Percentiles rank a stretch among this genome's conserved stretches.
Evolutionary conservation across 2,329 filamentous ascomycete species (phyloP).

Genomic region (Gremmenia infestans): DNA sequence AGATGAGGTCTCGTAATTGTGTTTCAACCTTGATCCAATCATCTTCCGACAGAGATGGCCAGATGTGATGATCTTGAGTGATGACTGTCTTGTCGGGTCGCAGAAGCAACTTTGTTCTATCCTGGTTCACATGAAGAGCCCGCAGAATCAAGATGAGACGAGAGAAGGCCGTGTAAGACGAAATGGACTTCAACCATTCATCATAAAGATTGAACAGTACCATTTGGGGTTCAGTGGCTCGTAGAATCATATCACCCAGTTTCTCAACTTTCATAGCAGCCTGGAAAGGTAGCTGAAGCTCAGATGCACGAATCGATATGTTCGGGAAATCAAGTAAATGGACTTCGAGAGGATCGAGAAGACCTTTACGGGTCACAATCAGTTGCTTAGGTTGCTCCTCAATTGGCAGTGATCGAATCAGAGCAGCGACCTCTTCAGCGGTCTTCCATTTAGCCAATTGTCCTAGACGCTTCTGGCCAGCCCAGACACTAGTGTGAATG

Average conservation of each 20-base stretch:
- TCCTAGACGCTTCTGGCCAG: constrained; percentile 96
- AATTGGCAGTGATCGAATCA: constrained; percentile 91
- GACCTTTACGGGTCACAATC: constrained; percentile 95
- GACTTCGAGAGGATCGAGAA: constrained; percentile 93
- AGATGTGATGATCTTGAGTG: constrained; percentile 98
- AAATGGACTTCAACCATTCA: constrained; percentile 97
- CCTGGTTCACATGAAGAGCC: constrained; percentile 93
- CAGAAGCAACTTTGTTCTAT: constrained; percentile 94
- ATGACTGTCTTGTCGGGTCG: constrained; percentile 97
- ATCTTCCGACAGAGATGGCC: constrained; percentile 89
- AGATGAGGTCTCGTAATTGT: constrained; percentile 86
- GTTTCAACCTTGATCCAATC: constrained; percentile 99
- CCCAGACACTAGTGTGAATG: constrained; percentile 98
- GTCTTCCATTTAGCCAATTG: constrained; percentile 99
- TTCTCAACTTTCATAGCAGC: constrained; percentile 99
- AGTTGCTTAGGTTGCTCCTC: constrained; percentile 99
- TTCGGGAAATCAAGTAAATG: constrained; percentile 98
- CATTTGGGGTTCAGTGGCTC: constrained; percentile 99
- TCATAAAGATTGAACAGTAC: constrained; percentile 98
- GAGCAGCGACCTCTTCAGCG: constrained; percentile 95
- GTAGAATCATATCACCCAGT: constrained; percentile 96
- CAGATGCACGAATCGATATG: constrained; percentile 95
- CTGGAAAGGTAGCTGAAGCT: constrained; percentile 96
- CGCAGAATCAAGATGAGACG: constrained; percentile 88
- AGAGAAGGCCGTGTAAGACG: constrained; percentile 97